These are phyloP conservation scores for Irpex rosettiformis DNA, from an alignment of 1,284 basidiomycete genomes.

Conservation along the genomic window DNA sequence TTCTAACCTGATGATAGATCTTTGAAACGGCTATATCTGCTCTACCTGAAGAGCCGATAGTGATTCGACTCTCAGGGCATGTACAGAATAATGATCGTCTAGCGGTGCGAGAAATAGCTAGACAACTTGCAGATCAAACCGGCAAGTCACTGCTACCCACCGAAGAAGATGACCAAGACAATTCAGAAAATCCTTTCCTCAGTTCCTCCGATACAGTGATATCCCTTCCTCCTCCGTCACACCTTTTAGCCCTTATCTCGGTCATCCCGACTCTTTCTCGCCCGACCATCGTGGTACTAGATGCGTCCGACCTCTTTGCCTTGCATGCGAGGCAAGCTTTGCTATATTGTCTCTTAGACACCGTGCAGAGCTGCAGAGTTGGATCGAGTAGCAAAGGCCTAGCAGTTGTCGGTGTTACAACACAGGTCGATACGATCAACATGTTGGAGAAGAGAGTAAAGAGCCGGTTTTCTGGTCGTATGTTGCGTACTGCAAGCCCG, in stretches of 20 bases:
- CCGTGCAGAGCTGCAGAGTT: constrained; percentile 66
- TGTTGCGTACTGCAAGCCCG: constrained; percentile 72
- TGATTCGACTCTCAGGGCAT: constrained; percentile 83
- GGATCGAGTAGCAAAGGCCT: constrained; percentile 60
- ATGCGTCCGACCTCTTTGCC: constrained; percentile 90
- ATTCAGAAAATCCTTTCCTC: constrained; percentile 38
- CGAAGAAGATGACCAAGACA: constrained; percentile 27
- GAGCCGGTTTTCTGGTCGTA: constrained; percentile 90
- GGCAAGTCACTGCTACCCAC: constrained; percentile 49
- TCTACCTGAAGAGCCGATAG: constrained; percentile 51
- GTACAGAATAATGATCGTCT: constrained; percentile 81
- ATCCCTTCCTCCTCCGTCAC: constrained; percentile 64
- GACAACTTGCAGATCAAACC: constrained; percentile 73
- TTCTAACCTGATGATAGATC: constrained; percentile 39
- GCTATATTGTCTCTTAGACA: constrained; percentile 87
- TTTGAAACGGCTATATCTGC: constrained; percentile 51
- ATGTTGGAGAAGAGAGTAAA: constrained; percentile 93
- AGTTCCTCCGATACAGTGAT: constrained; percentile 25
- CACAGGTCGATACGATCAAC: constrained; percentile 84
- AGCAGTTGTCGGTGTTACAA: constrained; percentile 80
- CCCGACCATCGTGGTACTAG: constrained; percentile 80
- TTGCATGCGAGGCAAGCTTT: constrained; percentile 85
- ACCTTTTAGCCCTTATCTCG: constrained; percentile 79
- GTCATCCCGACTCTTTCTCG: constrained; percentile 73
- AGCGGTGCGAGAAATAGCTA: constrained; percentile 90